Evolutionary conservation across 805 yeast species (phyloP).

Genomic region (Saccharomyces paradoxus): DNA sequence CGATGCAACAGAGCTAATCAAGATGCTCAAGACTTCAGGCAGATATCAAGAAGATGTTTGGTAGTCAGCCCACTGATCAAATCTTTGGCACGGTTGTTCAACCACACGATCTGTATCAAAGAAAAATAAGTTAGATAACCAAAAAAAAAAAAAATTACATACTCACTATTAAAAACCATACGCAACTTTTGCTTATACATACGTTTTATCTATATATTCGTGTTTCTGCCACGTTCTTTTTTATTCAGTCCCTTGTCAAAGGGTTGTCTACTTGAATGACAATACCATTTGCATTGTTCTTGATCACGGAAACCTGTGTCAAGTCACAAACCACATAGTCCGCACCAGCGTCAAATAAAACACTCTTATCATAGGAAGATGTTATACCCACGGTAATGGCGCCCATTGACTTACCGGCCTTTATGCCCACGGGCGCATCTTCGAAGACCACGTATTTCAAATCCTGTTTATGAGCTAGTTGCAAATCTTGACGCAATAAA

Average conservation of each 20-base stretch:
- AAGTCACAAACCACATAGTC: slow-evolving; percentile 68
- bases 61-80: slow-evolving; percentile 36
- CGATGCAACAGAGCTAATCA: slow-evolving; percentile 68
- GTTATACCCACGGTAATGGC: slow-evolving; percentile 71
- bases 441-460: slow-evolving; percentile 55
- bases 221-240: neutral
- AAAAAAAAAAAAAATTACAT: neutral
- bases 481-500: slow-evolving; percentile 39
- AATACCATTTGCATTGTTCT: slow-evolving; percentile 10
- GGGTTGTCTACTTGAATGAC: slow-evolving; percentile 11
- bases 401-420: slow-evolving; percentile 72
- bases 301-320: slow-evolving; percentile 19
- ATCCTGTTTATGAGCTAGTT: slow-evolving; percentile 16
- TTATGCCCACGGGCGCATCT: slow-evolving; percentile 78
- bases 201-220: neutral
- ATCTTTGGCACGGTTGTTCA: neutral
- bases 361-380: slow-evolving; percentile 57
- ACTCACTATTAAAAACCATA: neutral
- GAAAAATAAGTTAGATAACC: neutral
- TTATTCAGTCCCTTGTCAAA: neutral
- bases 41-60: slow-evolving; percentile 97
- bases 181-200: neutral
- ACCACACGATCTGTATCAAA: neutral
- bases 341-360: slow-evolving; percentile 65
- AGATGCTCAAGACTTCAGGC: slow-evolving; percentile 72